Evolutionary conservation across 345 rosid genomes (phyloP).

Genomic region (Salix caprea): DNA sequence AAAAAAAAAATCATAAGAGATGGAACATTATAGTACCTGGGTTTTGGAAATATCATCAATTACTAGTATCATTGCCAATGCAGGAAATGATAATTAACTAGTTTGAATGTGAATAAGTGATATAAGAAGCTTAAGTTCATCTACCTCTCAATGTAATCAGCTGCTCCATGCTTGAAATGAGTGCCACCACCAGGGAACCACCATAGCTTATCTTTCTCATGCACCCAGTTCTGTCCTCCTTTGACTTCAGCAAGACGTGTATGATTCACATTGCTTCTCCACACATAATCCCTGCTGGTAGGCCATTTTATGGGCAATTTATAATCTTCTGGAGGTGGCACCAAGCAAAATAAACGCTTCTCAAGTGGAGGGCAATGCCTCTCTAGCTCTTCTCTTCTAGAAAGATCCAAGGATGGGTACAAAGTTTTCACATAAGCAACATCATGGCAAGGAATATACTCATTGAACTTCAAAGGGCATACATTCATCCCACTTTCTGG

Average conservation of each 20-base stretch:
- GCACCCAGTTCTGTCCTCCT: conserved; percentile 99
- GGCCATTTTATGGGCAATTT: conserved; percentile 91
- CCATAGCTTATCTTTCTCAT: conserved; percentile 65
- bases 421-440: conserved; percentile 44
- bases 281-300: conserved; percentile 72
- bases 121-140: not conserved
- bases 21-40: not conserved
- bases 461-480: conserved; percentile 73
- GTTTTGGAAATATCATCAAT: not conserved
- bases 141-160: conserved; percentile 86
- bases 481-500: conserved; percentile 63
- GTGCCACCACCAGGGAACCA: conserved; percentile 99
- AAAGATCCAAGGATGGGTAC: conserved; percentile 52
- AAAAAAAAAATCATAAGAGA: not conserved
- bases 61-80: not conserved
- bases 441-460: conserved; percentile 86
- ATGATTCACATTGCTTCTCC: conserved; percentile 96
- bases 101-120: not conserved
- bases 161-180: conserved; percentile 91
- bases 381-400: conserved; percentile 79
- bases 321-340: conserved; percentile 85
- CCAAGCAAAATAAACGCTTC: conserved; percentile 76
- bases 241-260: conserved; percentile 78
- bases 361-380: conserved; percentile 84
- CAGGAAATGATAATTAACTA: not conserved